phyloP scores from a whole-genome alignment of 2,329 filamentous ascomycete species.

The Pestalotiopsis sp. region DNA sequence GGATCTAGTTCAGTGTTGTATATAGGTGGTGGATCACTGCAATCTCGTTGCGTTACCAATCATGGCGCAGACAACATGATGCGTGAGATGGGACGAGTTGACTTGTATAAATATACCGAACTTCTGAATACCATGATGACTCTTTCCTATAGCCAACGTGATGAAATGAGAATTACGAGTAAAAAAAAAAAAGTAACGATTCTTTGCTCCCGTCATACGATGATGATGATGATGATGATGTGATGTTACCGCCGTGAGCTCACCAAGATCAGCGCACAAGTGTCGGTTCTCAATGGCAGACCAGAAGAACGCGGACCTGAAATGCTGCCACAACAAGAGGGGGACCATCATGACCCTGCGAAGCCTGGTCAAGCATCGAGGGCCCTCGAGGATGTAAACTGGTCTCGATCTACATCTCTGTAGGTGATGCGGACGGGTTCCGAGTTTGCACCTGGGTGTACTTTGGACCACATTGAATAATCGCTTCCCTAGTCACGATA shows the following conservation, averaged over 20 bases:
- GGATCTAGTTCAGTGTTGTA: background rate
- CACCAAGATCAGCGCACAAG: conserved; percentile 88
- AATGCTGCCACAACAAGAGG: conserved; percentile 73
- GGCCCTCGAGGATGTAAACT: conserved; percentile 75
- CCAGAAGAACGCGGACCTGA: conserved; percentile 48
- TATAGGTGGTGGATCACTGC: background rate
- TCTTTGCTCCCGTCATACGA: too few relatives aligned
- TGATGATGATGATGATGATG: too few relatives aligned
- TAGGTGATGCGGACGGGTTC: conserved; percentile 14
- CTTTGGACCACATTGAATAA: too few relatives aligned
- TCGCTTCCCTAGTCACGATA: too few relatives aligned
- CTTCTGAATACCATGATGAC: too few relatives aligned
- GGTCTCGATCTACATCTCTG: conserved; percentile 59
- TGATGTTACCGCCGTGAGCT: conserved; percentile 54
- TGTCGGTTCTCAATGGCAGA: conserved; percentile 75
- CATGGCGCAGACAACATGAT: too few relatives aligned
- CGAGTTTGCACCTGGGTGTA: background rate
- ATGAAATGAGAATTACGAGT: too few relatives aligned
- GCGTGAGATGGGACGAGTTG: too few relatives aligned
- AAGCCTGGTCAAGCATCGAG: conserved; percentile 76
- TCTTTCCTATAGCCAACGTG: too few relatives aligned
- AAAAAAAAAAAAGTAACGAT: too few relatives aligned
- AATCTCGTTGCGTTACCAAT: background rate
- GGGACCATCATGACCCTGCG: conserved; percentile 76
- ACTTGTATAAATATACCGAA: too few relatives aligned